A percentile compares a stretch with the other conserved stretches of the same genome.
Evolutionary conservation across 176 grass and related monocot species (phyloP).

Genomic region (Stipa capillata): DNA sequence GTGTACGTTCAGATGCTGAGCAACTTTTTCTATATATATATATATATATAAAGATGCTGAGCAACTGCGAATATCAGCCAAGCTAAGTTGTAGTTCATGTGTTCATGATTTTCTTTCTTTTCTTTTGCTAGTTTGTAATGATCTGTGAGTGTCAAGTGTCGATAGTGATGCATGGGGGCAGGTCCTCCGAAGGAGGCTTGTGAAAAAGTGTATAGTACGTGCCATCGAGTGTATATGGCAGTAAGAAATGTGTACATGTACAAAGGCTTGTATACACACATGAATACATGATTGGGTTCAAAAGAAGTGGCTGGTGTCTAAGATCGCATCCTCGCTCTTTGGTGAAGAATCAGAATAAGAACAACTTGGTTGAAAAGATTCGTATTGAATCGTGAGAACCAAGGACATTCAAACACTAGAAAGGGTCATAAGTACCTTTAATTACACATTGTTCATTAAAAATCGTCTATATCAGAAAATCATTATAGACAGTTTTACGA

Average conservation of each 20-base stretch:
- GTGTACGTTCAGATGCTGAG: background rate
- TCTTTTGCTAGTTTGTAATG: background rate
- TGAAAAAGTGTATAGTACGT: slow-evolving; percentile 1
- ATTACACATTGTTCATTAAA: no score
- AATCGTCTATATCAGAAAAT: no score
- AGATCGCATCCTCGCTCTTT: background rate
- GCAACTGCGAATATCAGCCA: slow-evolving; percentile 28
- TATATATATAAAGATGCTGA: no score
- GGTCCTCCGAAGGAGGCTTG: slow-evolving; percentile 18
- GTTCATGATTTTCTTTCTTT: background rate
- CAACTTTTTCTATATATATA: no score
- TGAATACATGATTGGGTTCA: background rate
- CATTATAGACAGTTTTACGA: no score
- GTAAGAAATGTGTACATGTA: background rate
- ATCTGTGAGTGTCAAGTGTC: background rate
- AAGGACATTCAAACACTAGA: no score
- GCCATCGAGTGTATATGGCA: background rate
- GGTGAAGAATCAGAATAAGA: background rate
- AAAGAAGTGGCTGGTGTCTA: background rate
- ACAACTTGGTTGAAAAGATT: no score
- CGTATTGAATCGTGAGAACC: no score
- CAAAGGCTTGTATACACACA: background rate
- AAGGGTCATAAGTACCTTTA: no score
- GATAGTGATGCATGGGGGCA: background rate
- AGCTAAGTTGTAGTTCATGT: slow-evolving; percentile 16